Base-by-base conservation (phyloP, 1,284 basidiomycete genomes). In the Pisolithus thermaeus region DNA sequence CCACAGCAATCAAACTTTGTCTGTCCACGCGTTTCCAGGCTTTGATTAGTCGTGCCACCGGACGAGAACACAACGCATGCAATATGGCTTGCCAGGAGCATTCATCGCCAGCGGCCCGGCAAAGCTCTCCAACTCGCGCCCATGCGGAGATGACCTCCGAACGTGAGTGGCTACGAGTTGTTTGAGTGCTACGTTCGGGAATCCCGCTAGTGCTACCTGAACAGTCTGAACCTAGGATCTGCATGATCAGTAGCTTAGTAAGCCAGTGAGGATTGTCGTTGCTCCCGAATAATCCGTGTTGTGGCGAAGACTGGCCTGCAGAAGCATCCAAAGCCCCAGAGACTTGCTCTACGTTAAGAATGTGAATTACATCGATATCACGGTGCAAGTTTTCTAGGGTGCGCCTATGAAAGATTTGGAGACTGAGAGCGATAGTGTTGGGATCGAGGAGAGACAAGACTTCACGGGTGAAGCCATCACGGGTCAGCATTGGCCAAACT, bases 241-340 rank as follows among this genome's bases (percentile, higher is more conserved):
- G 85, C 47, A 83, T 66, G 2, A 91, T 66, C 7, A 91, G 69
- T 9, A 85, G 65, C 56, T 79, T 83, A 6, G 89, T 90, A 39
- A 91, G 69, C 87, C 87, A 91, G 62, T 91, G 85, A 2, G 87
- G 86, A 37, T 73, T 73, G 4, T 82, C 79, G 36, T 87, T 82
- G 53, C 71, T 83, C 6, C 88, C 87, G 56, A 86, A 79, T 37
- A 90, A 76, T 12, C 73, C 69, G 51, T 59, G 50, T 59, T 64
- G 62, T 9, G 62, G 58, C 2, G 56, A 46, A 8, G 44, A 49
- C 40, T 58, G 56, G 36, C 42, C 46, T 14, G 39, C 38, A 20
- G 12, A 41, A 23, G 50, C 53, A 9, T 50, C 50, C 1, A 56
- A 52, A 30, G 43, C n/a, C 2, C 40, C 22, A 43, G 56, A 54